Conservation (phyloP, 768 basidiomycete genomes). For the Plicaturopsis crispa region DNA sequence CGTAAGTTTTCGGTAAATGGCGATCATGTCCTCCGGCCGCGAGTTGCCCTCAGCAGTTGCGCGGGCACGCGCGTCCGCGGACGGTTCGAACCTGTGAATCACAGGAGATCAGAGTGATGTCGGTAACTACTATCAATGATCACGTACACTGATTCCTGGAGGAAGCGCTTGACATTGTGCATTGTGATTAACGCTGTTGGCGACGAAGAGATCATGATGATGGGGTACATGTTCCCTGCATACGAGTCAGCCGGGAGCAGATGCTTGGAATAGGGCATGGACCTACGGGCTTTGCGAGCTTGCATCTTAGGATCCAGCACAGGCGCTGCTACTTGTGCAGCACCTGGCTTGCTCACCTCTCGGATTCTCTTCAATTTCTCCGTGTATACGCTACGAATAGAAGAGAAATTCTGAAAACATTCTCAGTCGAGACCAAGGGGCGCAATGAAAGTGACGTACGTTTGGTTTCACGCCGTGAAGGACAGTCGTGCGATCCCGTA, state of each 20-base stretch:
- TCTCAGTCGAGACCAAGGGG: background rate
- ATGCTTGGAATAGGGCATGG: background rate
- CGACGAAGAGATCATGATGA: constrained; percentile 95
- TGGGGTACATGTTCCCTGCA: constrained; percentile 74
- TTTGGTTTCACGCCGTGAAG: constrained; percentile 79
- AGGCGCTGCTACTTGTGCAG: constrained; percentile 7
- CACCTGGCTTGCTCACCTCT: constrained; percentile 51
- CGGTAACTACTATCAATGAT: no score
- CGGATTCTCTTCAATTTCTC: constrained; percentile 78
- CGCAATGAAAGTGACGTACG: constrained; percentile 36
- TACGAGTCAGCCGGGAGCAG: background rate
- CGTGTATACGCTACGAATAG: constrained; percentile 53
- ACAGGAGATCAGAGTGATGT: background rate
- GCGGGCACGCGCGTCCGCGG: constrained; percentile 65
- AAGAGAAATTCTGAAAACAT: constrained; percentile 64
- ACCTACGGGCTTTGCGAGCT: constrained; percentile 66
- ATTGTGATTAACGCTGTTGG: constrained; percentile 95
- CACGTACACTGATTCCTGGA: constrained; percentile 79
- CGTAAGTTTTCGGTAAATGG: constrained; percentile 83
- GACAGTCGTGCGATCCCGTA: constrained; percentile 76
- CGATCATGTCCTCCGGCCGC: constrained; percentile 74
- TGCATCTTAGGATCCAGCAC: constrained; percentile 47
- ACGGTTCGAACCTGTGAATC: constrained; percentile 55
- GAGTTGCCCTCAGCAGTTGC: constrained; percentile 64
- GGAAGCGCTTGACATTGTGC: constrained; percentile 92